These are phyloP conservation scores for Suhomyces sp. DNA, from an alignment of 805 yeast species.

Conservation along the genomic window DNA sequence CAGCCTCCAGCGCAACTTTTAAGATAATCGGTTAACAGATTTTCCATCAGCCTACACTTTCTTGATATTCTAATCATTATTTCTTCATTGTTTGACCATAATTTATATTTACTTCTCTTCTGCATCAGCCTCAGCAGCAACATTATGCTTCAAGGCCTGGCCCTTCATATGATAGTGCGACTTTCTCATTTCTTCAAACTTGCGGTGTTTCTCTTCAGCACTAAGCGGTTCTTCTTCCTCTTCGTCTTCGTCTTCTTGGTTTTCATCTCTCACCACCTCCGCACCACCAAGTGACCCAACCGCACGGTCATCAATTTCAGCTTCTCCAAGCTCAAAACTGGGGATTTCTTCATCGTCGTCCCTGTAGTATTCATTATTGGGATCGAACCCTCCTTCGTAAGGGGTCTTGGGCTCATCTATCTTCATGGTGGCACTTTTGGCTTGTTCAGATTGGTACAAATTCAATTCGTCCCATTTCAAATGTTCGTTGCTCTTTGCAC, in stretches of 20 bases:
- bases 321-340: constrained; percentile 56
- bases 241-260: constrained; percentile 23
- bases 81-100: background rate
- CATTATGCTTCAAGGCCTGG: constrained; percentile 40
- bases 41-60: too few relatives aligned
- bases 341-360: constrained; percentile 43
- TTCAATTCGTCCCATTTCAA: constrained; percentile 86
- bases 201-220: constrained; percentile 60
- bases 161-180: constrained; percentile 69
- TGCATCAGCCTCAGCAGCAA: constrained; percentile 1
- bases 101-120: background rate
- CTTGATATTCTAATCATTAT: background rate
- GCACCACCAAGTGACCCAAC: constrained; percentile 41
- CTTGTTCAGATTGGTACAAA: constrained; percentile 67
- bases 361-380: constrained; percentile 73
- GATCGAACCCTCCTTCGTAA: constrained; percentile 84
- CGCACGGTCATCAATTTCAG: constrained; percentile 37
- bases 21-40: too few relatives aligned
- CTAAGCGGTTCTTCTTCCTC: constrained; percentile 37
- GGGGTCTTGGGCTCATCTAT: constrained; percentile 97
- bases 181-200: constrained; percentile 77
- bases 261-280: constrained; percentile 31
- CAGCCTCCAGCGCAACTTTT: too few relatives aligned
- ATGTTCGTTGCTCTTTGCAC: constrained; percentile 28
- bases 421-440: constrained; percentile 69